These are phyloP conservation scores for Bertia moriformis DNA, from an alignment of 2,329 filamentous ascomycete genomes.

Conservation along the genomic window DNA sequence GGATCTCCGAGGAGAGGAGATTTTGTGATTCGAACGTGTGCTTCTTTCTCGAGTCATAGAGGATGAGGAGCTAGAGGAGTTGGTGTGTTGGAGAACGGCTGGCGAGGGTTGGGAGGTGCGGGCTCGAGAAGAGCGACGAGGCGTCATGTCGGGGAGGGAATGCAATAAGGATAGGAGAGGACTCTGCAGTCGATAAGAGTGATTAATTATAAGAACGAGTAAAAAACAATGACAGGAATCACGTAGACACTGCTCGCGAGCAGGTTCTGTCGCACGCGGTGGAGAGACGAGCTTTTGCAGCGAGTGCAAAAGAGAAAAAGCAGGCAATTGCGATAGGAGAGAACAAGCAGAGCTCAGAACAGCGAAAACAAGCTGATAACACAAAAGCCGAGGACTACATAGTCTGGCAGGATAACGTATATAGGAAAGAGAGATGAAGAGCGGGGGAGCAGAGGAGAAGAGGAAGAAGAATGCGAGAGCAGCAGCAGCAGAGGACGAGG, in stretches of 20 bases:
- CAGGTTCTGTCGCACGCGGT: not conserved
- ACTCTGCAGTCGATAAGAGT: too few species aligned
- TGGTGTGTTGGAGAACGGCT: slow-evolving; percentile 45
- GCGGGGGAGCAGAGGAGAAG: not conserved
- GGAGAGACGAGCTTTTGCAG: not conserved
- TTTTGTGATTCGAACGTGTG: slow-evolving; percentile 59
- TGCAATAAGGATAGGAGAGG: not conserved
- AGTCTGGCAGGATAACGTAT: slow-evolving; percentile 11
- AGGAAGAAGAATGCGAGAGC: slow-evolving; percentile 3
- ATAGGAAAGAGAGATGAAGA: not conserved
- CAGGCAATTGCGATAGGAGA: slow-evolving; percentile 8
- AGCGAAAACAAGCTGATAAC: slow-evolving; percentile 12
- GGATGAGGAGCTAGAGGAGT: slow-evolving; percentile 65
- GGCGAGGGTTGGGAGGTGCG: slow-evolving; percentile 58
- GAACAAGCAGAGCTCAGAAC: slow-evolving; percentile 6
- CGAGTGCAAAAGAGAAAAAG: slow-evolving; percentile 5
- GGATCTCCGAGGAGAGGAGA: slow-evolving; percentile 60
- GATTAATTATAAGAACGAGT: too few species aligned
- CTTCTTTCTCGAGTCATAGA: slow-evolving; percentile 64
- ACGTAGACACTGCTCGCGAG: not conserved
- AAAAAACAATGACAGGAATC: too few species aligned
- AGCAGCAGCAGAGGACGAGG: too few species aligned
- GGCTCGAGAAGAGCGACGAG: slow-evolving; percentile 83
- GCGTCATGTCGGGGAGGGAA: slow-evolving; percentile 35
- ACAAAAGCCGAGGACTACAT: slow-evolving; percentile 21